phyloP scores from a whole-genome alignment of 1,284 basidiomycete species.

The Omphalotus olearius region DNA sequence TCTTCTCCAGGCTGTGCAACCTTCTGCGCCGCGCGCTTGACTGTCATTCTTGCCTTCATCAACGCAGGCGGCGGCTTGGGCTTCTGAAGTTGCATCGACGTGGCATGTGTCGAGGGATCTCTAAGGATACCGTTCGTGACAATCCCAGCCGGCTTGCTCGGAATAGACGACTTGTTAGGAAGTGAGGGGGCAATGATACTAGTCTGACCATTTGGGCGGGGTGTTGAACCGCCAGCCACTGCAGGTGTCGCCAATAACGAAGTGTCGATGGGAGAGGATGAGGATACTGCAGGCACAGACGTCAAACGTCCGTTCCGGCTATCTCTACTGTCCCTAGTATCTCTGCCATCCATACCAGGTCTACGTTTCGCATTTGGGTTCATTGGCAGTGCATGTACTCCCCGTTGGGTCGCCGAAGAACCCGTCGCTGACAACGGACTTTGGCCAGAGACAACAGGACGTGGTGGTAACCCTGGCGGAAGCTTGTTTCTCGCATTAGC shows the following conservation, averaged over 20 bases:
- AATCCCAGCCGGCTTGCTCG: neutral
- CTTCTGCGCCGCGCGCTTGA: neutral
- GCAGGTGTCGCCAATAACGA: too few relatives aligned
- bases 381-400: neutral
- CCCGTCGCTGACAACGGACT: neutral
- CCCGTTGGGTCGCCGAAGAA: neutral
- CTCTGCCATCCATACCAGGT: neutral
- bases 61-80: conserved; percentile 14
- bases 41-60: conserved; percentile 13
- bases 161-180: neutral
- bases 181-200: neutral
- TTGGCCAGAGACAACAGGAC: neutral
- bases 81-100: neutral
- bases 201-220: neutral
- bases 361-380: too few relatives aligned
- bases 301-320: neutral
- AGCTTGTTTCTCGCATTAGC: neutral
- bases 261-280: neutral
- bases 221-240: neutral
- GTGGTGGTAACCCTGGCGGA: conserved; percentile 4
- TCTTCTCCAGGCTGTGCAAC: neutral
- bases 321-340: neutral
- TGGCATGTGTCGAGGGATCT: neutral
- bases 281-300: neutral
- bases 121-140: too few relatives aligned